These are phyloP conservation scores for Staphylotrichum longicolle DNA, from an alignment of 495 filamentous ascomycete genomes.

Conservation along the genomic window DNA sequence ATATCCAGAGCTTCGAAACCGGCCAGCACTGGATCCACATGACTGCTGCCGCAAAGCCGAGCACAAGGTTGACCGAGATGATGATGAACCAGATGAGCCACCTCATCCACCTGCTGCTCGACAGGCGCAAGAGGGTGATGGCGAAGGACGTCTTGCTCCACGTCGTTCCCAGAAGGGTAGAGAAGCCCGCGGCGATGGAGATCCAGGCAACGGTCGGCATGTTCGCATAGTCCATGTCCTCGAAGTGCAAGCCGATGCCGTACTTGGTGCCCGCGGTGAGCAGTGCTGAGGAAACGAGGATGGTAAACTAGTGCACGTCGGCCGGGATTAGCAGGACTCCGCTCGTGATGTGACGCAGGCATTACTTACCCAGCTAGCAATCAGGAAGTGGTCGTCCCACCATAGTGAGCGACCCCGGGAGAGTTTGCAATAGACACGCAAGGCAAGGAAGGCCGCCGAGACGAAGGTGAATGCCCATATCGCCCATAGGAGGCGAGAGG, in stretches of 20 bases:
- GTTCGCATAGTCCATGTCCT: not conserved
- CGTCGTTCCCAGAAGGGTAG: slow-evolving; percentile 11
- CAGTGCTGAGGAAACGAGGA: not conserved
- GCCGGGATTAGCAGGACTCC: too few relatives aligned
- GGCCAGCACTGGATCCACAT: slow-evolving; percentile 26
- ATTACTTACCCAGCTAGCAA: not conserved
- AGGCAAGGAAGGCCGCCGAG: not conserved
- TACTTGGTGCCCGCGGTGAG: not conserved
- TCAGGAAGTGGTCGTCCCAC: slow-evolving; percentile 1
- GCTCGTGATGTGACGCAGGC: too few relatives aligned
- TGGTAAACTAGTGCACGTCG: not conserved
- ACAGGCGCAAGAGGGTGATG: slow-evolving; percentile 14
- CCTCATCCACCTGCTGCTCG: not conserved
- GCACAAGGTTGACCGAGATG: slow-evolving; percentile 27
- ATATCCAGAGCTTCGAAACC: not conserved
- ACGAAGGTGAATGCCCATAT: not conserved
- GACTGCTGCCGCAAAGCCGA: not conserved
- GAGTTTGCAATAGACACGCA: slow-evolving; percentile 3
- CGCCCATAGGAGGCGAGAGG: not conserved
- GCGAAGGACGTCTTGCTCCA: slow-evolving; percentile 24
- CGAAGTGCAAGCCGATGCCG: not conserved
- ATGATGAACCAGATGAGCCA: slow-evolving; percentile 22
- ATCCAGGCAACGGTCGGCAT: not conserved
- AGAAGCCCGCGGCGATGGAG: not conserved
- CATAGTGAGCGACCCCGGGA: not conserved